A percentile compares a stretch with the other conserved stretches of the same genome.
Conservation (phyloP, 306 rosid species). For the Cicer chorassanicum region DNA sequence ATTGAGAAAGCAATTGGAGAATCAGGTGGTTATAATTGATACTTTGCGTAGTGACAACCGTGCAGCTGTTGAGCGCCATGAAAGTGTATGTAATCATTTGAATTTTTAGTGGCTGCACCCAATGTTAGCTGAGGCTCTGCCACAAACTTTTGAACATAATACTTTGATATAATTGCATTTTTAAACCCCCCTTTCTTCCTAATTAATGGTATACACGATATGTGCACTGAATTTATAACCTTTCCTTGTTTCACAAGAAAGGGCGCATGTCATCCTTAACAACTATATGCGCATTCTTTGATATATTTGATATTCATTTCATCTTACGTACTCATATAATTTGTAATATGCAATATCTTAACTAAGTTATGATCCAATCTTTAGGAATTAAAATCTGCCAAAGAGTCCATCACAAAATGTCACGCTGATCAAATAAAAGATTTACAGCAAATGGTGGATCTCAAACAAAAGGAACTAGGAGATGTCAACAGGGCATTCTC, state of each 20-base stretch:
- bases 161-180: not conserved
- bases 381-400: constrained; percentile 77
- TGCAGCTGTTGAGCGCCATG: constrained; percentile 63
- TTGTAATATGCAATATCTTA: constrained; percentile 11
- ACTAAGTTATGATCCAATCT: constrained; percentile 37
- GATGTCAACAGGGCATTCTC: constrained; percentile 65
- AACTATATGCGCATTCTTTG: constrained; percentile 33
- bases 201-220: not conserved
- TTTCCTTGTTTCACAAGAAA: constrained; percentile 19
- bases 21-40: constrained; percentile 72
- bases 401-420: constrained; percentile 65
- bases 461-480: constrained; percentile 70
- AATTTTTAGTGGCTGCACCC: constrained; percentile 7
- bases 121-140: constrained; percentile 3
- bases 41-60: constrained; percentile 67
- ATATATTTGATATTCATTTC: constrained; percentile 23
- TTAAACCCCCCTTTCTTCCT: not conserved
- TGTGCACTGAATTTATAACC: constrained; percentile 16
- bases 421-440: constrained; percentile 70
- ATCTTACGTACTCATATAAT: constrained; percentile 25
- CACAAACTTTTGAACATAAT: constrained; percentile 1
- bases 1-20: constrained; percentile 92
- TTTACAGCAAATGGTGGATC: constrained; percentile 65
- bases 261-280: constrained; percentile 11
- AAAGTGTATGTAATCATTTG: constrained; percentile 60